Conservation (phyloP, 495 filamentous ascomycete species). For the Platismatia glauca region DNA sequence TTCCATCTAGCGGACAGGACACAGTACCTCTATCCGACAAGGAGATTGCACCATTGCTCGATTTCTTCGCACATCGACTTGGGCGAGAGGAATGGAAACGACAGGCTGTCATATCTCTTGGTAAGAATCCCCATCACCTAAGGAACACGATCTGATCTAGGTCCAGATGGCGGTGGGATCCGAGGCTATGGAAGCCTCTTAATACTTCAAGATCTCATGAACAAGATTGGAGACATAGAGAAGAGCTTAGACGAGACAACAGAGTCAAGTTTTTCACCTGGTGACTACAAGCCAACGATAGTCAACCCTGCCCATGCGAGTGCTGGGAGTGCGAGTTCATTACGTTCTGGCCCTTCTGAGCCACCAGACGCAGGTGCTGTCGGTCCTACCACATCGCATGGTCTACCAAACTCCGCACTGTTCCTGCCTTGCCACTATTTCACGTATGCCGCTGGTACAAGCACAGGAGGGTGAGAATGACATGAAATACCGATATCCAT, state of each 20-base stretch:
- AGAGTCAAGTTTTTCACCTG: neutral
- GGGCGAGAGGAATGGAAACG: conserved; percentile 4
- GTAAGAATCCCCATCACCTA: neutral
- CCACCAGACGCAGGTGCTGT: neutral
- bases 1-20: neutral
- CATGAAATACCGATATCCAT: too few relatives aligned
- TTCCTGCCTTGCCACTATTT: conserved; percentile 23
- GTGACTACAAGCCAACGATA: neutral
- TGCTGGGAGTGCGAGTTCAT: too few relatives aligned
- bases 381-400: neutral
- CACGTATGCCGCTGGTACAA: conserved; percentile 21
- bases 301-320: neutral
- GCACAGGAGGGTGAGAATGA: conserved; percentile 21
- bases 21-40: neutral
- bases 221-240: conserved; percentile 18
- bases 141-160: neutral
- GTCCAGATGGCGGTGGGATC: conserved; percentile 27
- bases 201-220: conserved; percentile 25
- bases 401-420: conserved; percentile 1
- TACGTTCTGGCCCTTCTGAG: neutral
- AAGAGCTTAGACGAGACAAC: neutral
- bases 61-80: conserved; percentile 9
- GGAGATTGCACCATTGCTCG: neutral
- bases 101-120: conserved; percentile 13
- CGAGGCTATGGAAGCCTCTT: conserved; percentile 25